phyloP scores from a whole-genome alignment of 2,329 filamentous ascomycete genomes.

The Talaromyces sp. region DNA sequence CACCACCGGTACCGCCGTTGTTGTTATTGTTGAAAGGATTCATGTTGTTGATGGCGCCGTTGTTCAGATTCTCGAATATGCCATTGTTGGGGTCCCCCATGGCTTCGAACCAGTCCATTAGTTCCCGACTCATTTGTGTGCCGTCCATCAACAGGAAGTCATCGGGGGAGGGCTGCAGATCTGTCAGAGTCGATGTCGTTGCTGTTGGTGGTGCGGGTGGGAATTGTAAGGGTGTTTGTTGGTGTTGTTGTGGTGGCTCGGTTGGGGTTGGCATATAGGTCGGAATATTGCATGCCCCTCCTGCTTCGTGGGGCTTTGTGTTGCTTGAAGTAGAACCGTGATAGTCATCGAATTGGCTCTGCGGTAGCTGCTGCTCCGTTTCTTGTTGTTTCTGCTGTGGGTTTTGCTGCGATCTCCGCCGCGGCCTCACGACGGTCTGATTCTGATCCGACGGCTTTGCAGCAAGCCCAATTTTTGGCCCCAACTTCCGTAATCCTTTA shows the following conservation, averaged over 20 bases:
- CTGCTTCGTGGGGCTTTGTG: not conserved
- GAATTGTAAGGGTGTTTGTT: conserved; percentile 45
- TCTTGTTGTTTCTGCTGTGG: not conserved
- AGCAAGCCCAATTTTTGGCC: conserved; percentile 50
- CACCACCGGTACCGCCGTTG: not conserved
- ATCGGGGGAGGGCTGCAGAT: conserved; percentile 29
- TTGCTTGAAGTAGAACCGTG: no score
- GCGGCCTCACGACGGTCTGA: conserved; percentile 27
- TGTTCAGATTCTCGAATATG: not conserved
- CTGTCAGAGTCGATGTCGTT: conserved; percentile 18
- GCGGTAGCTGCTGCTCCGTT: not conserved
- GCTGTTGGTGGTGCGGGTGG: conserved; percentile 35
- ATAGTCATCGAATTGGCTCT: not conserved
- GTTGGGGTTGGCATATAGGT: conserved; percentile 33
- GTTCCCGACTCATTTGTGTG: conserved; percentile 55
- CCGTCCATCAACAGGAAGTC: conserved; percentile 50
- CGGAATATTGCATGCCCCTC: not conserved
- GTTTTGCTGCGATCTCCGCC: conserved; percentile 24
- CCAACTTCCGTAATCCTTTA: conserved; percentile 52
- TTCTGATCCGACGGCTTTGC: conserved; percentile 20
- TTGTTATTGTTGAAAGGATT: not conserved
- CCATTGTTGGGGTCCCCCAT: conserved; percentile 48
- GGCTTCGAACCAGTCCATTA: conserved; percentile 61
- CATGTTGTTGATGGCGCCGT: not conserved
- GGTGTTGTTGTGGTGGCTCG: conserved; percentile 43